phyloP scores from a whole-genome alignment of 305 asterid species.

The Salvia sclarea region DNA sequence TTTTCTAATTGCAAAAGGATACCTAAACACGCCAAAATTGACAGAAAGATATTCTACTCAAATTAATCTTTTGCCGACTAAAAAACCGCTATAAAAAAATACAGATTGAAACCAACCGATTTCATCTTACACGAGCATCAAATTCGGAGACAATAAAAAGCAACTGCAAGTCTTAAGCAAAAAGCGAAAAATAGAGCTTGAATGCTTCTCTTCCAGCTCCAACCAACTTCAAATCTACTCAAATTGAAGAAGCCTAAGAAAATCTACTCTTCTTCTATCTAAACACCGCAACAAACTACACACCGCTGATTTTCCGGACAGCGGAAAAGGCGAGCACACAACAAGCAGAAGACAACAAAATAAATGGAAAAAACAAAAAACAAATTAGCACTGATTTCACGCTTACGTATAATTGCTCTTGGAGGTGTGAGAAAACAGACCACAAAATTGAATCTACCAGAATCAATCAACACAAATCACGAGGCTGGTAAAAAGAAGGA shows the following conservation, averaged over 20 bases:
- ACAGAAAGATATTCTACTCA: background rate
- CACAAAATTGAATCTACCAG: slow-evolving; percentile 34
- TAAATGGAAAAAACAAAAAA: background rate
- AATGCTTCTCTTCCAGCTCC: slow-evolving; percentile 11
- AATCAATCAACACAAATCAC: slow-evolving; percentile 48
- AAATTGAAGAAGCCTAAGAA: background rate
- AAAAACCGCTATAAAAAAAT: background rate
- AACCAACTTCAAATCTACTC: slow-evolving; percentile 33
- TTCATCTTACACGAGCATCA: slow-evolving; percentile 16
- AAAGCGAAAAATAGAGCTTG: background rate
- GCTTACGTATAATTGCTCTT: slow-evolving; percentile 29
- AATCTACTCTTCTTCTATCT: background rate
- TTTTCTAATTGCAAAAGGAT: background rate
- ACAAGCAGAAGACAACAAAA: background rate
- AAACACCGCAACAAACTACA: slow-evolving; percentile 8
- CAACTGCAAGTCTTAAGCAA: slow-evolving; percentile 3
- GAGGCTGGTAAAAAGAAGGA: slow-evolving; percentile 21
- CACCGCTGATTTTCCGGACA: background rate
- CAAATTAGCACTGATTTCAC: background rate
- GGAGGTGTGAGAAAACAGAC: slow-evolving; percentile 26
- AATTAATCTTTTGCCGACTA: background rate
- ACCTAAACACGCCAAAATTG: background rate
- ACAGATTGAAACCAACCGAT: slow-evolving; percentile 17
- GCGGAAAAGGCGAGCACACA: slow-evolving; percentile 1
- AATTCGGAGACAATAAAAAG: background rate